Percentiles rank a stretch among this genome's conserved stretches.
Evolutionary conservation across 306 rosid species (phyloP).

Genomic region (Astragalus glycyphyllos): DNA sequence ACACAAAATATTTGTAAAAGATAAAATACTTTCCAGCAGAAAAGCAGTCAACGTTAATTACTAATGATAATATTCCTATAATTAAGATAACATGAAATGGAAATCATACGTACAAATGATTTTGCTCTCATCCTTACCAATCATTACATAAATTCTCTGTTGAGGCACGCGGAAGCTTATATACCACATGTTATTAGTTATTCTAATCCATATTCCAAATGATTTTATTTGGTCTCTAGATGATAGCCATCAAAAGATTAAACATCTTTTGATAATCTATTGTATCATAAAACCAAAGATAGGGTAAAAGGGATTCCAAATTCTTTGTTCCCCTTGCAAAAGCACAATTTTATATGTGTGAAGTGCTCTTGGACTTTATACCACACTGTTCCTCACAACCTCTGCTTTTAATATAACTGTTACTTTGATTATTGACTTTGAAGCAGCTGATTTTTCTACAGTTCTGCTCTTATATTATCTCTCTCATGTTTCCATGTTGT

Average conservation of each 20-base stretch:
- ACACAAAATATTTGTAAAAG: constrained; percentile 43
- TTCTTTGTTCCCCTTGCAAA: constrained; percentile 32
- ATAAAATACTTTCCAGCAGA: constrained; percentile 41
- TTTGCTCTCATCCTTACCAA: constrained; percentile 30
- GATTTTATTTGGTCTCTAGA: constrained; percentile 27
- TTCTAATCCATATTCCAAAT: constrained; percentile 39
- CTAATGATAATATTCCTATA: constrained; percentile 23
- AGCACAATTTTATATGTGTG: constrained; percentile 35
- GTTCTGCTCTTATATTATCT: not conserved
- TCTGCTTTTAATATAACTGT: constrained; percentile 43
- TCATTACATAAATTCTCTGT: too few relatives aligned
- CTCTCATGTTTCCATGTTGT: too few relatives aligned
- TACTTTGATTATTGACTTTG: constrained; percentile 28
- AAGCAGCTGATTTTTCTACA: constrained; percentile 24
- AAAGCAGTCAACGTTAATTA: constrained; percentile 38
- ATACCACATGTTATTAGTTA: constrained; percentile 46
- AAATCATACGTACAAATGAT: constrained; percentile 17
- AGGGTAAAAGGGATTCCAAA: constrained; percentile 49
- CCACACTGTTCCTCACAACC: constrained; percentile 33
- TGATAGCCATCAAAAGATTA: constrained; percentile 30
- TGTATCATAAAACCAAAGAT: constrained; percentile 29
- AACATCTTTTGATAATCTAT: constrained; percentile 42
- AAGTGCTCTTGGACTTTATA: constrained; percentile 40
- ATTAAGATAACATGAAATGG: constrained; percentile 20
- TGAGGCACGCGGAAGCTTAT: constrained; percentile 42